Percentiles rank a stretch among this genome's conserved stretches.
phyloP scores from a whole-genome alignment of 176 grass and related monocot species.

The Carex myosuroides region DNA sequence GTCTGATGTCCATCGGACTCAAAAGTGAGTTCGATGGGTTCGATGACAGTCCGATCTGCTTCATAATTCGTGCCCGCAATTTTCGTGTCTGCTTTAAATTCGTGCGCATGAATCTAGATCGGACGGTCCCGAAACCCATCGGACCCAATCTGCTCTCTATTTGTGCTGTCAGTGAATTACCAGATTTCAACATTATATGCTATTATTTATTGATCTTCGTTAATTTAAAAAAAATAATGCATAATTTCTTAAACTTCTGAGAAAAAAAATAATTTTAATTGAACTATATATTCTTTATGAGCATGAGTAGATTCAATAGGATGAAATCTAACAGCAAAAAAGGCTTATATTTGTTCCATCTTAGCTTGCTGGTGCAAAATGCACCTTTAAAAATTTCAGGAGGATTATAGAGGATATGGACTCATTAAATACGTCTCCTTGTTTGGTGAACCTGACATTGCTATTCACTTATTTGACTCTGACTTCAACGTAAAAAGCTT shows the following conservation, averaged over 20 bases:
- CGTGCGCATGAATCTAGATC: no score
- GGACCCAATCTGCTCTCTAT: no score
- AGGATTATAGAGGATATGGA: slow-evolving; percentile 13
- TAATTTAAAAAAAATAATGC: background rate
- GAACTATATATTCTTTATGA: background rate
- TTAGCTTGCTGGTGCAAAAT: background rate
- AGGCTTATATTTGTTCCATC: background rate
- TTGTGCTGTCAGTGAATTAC: background rate
- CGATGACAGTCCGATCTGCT: no score
- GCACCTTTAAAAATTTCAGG: background rate
- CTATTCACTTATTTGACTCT: slow-evolving; percentile 7
- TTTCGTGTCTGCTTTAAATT: no score
- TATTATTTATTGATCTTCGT: no score
- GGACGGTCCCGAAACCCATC: no score
- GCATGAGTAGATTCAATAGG: background rate
- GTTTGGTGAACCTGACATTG: slow-evolving; percentile 9
- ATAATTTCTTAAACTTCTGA: background rate
- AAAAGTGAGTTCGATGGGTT: no score
- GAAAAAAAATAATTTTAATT: background rate
- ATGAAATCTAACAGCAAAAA: background rate
- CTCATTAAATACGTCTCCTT: slow-evolving; percentile 7
- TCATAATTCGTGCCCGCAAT: no score
- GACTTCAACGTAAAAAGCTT: background rate
- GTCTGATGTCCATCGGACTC: no score
- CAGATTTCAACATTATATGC: background rate